Evolutionary conservation across 2,329 filamentous ascomycete species (phyloP).

Genomic region (Dryadomyces quercus-mongolicae): DNA sequence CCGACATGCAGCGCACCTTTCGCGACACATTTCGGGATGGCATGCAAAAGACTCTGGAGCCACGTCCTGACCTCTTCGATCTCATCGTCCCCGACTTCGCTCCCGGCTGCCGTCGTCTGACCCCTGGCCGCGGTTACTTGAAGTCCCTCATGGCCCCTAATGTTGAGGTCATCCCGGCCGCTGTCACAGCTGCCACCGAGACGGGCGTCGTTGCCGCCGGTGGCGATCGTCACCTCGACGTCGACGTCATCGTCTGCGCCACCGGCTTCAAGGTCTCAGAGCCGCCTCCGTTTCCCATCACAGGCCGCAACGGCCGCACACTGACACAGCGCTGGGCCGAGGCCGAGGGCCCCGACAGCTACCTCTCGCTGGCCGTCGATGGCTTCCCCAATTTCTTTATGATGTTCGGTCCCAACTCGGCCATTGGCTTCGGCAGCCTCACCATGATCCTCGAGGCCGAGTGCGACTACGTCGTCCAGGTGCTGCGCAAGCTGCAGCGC

Average conservation of each 20-base stretch:
- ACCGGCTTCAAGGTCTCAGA: slow-evolving; percentile 30
- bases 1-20: slow-evolving; percentile 20
- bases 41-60: slow-evolving; percentile 27
- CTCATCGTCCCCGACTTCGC: slow-evolving; percentile 30
- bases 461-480: slow-evolving; percentile 33
- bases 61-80: slow-evolving; percentile 30
- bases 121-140: slow-evolving; percentile 33
- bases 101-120: slow-evolving; percentile 31
- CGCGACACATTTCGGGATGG: slow-evolving; percentile 20
- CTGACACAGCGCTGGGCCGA: slow-evolving; percentile 26
- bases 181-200: slow-evolving; percentile 21
- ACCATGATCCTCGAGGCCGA: slow-evolving; percentile 34
- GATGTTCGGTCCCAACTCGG: slow-evolving; percentile 35
- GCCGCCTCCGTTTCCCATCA: slow-evolving; percentile 27
- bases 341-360: slow-evolving; percentile 24
- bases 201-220: slow-evolving; percentile 18
- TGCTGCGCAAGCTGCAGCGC: slow-evolving; percentile 33
- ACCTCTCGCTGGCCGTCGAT: slow-evolving; percentile 32
- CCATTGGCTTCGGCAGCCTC: slow-evolving; percentile 33
- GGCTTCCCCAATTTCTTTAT: slow-evolving; percentile 37
- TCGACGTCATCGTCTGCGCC: slow-evolving; percentile 36
- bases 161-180: slow-evolving; percentile 25
- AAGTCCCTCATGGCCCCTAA: slow-evolving; percentile 29
- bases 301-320: slow-evolving; percentile 23
- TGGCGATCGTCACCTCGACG: slow-evolving; percentile 12